Evolutionary conservation across 352 stramenopile species (phyloP), one percentile per base, ranked within the genome.

Genomic region (Saprolegnia parasitica): DNA sequence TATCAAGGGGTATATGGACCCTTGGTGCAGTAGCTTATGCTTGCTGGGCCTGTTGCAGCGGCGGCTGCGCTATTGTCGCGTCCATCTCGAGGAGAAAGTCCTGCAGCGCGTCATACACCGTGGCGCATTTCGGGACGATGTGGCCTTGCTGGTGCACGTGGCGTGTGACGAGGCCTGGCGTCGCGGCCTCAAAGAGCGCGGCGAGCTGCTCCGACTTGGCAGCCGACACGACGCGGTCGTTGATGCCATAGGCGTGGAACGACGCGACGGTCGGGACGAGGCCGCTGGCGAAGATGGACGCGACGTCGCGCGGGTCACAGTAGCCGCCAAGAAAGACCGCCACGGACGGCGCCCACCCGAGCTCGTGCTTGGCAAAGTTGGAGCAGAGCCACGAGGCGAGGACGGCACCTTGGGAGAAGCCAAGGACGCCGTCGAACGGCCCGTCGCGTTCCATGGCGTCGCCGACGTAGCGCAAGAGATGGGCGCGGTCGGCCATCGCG

Each of bases 381-480:
- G 86, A 86, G 72, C 86, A 93, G 74, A 95, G 83, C 85, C 84
- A 93, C 54, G 86, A 78, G 26, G 84, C 86, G 18, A 95, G 73
- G 63, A 76, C 89, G 20, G 86, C 86, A 8, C 66, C 66, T 67
- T 72, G 66, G 10, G 66, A 72, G 32, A 72, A 72, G 9, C 66
- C 66, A 45, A 72, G 35, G 23, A 72, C 42, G 23, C 56, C 60
- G 37, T 72, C 66, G 40, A 68, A 56, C 8, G 55, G 66, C 61
- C 55, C 55, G 16, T 46, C 20, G 0, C 26, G 40, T 11, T 23
- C 4, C 16, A 72, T 23, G 0, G 56, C 56, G 21, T 76, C 72
- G 21, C 81, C 76, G 60, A 92, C 71, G 46, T 84, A 76, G 46
- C 72, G 73, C 9, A 77, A 61, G 26, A 84, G 83, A 1, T 79